Base-by-base conservation (phyloP, 1,139 yeast genomes). In the Sugiyamaella grinbergsii region DNA sequence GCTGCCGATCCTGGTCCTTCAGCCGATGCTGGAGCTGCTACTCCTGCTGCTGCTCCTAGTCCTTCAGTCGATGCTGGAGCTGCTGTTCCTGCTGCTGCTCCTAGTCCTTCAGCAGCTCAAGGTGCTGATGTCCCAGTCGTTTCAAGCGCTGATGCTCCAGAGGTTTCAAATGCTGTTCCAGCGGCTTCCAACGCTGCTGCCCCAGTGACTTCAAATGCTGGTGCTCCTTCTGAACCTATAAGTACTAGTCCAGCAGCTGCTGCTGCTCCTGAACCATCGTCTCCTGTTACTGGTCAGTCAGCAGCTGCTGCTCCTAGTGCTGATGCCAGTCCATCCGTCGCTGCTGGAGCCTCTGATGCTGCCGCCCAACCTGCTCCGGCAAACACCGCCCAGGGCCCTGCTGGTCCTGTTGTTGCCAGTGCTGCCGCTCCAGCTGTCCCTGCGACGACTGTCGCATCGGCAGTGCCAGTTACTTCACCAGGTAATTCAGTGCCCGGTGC, bases 21-120 rank as follows among this genome's bases (percentile, higher is more conserved):
- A 6, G 5, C 36, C 13, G 10, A 8, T 19, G 32, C 32, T n/a
- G n/a, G n/a, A n/a, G n/a, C n/a, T 23, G 31, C 15, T 5, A 3
- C 32, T 23, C 22, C 42, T 11, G 10, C 5, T 36, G 40, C 15
- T 36, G 28, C 33, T 26, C 20, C 20, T 33, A 13, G 22, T 18
- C 13, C 33, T 29, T 6, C 33, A 7, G 28, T 10, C 28, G 11
- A 10, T 2, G 29, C 28, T 20, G 41, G 41, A 5, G 41, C 41
- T 22, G 11, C 41, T 4, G 11, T 33, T 62, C 19, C 47, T 52
- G 2, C 65, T 49, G 18, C 41, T 29, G 13, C 47, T 13, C 41
- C 44, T 11, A 44, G 45, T 4, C 15, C 24, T 10, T 7, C 29
- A 11, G 5, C 29, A 13, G 41, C 41, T 37, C n/a, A 6, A 6